These are phyloP conservation scores for Styphnolobium japonicum DNA, from an alignment of 306 rosid species.

Conservation along the genomic window DNA sequence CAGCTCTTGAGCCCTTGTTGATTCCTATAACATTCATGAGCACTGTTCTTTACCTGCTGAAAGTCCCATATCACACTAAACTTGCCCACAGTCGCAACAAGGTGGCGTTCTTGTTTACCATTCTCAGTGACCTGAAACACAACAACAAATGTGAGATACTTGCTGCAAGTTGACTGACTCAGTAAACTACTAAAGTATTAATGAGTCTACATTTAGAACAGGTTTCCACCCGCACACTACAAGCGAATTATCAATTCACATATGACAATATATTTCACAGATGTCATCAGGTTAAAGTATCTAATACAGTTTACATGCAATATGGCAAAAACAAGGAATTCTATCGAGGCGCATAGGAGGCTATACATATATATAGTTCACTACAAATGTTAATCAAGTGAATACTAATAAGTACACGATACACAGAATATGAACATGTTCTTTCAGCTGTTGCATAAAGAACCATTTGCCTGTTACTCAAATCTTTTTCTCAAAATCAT, in stretches of 20 bases:
- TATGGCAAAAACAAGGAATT: slow-evolving; percentile 11
- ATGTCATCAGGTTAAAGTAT: background rate
- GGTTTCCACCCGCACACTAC: background rate
- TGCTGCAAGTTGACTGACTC: background rate
- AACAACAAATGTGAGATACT: background rate
- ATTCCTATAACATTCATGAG: slow-evolving; percentile 77
- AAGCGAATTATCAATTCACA: background rate
- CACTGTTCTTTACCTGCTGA: slow-evolving; percentile 86
- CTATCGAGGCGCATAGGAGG: background rate
- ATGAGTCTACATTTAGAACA: background rate
- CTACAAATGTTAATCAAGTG: background rate
- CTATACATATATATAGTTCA: background rate
- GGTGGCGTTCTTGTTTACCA: slow-evolving; percentile 94
- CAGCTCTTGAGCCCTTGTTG: slow-evolving; percentile 97
- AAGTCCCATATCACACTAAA: slow-evolving; percentile 98
- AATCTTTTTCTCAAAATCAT: background rate
- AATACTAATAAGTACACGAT: background rate
- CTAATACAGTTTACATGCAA: slow-evolving; percentile 8
- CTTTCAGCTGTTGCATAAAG: background rate
- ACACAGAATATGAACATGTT: background rate
- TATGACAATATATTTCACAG: background rate
- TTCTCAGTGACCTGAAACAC: slow-evolving; percentile 80
- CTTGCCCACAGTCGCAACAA: slow-evolving; percentile 90
- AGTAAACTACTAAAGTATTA: background rate
- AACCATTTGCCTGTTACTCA: background rate